phyloP scores from a whole-genome alignment of 305 asterid genomes.

The Monarda citriodora region DNA sequence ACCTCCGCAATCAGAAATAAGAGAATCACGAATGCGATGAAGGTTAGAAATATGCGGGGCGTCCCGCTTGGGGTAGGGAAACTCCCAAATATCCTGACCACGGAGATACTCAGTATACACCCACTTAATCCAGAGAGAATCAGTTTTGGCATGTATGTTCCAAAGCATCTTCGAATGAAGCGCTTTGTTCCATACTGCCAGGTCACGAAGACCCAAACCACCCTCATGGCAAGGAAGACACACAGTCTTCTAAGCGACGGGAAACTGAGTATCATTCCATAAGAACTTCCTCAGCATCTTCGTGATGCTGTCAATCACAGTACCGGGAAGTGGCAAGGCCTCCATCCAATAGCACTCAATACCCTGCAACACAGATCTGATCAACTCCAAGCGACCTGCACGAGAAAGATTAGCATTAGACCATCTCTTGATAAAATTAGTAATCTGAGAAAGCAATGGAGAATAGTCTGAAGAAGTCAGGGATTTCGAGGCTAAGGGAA shows the following conservation, averaged over 20 bases:
- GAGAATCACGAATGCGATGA: too few relatives aligned
- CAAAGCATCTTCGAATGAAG: not conserved
- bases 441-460: not conserved
- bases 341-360: not conserved
- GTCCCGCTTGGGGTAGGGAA: too few relatives aligned
- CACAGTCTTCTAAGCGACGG: not conserved
- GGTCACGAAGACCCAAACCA: not conserved
- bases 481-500: not conserved
- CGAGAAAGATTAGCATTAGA: not conserved
- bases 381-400: not conserved
- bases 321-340: not conserved
- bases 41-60: too few relatives aligned
- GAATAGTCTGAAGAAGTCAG: not conserved
- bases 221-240: not conserved
- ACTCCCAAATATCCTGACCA: too few relatives aligned
- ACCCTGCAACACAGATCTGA: not conserved
- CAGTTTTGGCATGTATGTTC: too few relatives aligned
- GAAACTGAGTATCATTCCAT: not conserved
- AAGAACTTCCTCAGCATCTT: too few relatives aligned
- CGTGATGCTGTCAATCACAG: not conserved
- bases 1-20: too few relatives aligned
- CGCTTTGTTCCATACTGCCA: not conserved
- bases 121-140: too few relatives aligned
- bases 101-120: too few relatives aligned
- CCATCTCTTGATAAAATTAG: not conserved